These are phyloP conservation scores for Magnusiomyces magnusii DNA, from an alignment of 1,139 yeast genomes.

Conservation along the genomic window DNA sequence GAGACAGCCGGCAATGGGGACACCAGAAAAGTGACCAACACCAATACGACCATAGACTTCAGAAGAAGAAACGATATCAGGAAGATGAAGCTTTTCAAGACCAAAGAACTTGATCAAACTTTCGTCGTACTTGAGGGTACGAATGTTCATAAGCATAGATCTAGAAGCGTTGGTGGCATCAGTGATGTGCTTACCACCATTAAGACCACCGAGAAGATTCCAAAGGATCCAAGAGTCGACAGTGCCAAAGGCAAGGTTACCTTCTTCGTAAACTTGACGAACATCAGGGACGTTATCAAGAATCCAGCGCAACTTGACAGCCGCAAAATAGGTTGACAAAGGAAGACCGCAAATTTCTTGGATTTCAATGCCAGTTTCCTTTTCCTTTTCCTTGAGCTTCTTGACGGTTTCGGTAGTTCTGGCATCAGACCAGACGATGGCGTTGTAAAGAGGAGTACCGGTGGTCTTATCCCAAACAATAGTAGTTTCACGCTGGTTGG, in stretches of 20 bases:
- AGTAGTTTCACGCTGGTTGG: constrained; percentile 95
- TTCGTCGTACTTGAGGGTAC: constrained; percentile 67
- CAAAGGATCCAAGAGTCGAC: constrained; percentile 92
- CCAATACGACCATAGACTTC: constrained; percentile 61
- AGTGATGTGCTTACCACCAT: constrained; percentile 51
- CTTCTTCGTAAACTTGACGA: constrained; percentile 59
- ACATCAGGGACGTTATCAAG: constrained; percentile 72
- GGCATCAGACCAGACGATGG: constrained; percentile 96
- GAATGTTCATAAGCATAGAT: constrained; percentile 83
- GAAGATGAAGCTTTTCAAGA: constrained; percentile 58
- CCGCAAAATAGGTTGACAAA: constrained; percentile 83
- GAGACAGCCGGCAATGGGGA: constrained; percentile 82
- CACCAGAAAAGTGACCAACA: constrained; percentile 37
- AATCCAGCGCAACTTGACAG: constrained; percentile 85
- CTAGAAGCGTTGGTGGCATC: constrained; percentile 91
- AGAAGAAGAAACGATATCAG: constrained; percentile 74
- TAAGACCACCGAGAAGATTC: constrained; percentile 61
- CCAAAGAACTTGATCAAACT: constrained; percentile 73
- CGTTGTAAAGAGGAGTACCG: constrained; percentile 76
- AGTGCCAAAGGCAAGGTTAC: constrained; percentile 86
- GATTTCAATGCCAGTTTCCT: constrained; percentile 35
- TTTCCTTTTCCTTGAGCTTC: constrained; percentile 53
- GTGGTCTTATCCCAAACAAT: constrained; percentile 82
- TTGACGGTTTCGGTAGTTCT: constrained; percentile 72
- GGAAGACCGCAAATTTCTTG: constrained; percentile 77